Evolutionary conservation across 352 stramenopile species (phyloP).

Genomic region (Pythium pectinolyticum): DNA sequence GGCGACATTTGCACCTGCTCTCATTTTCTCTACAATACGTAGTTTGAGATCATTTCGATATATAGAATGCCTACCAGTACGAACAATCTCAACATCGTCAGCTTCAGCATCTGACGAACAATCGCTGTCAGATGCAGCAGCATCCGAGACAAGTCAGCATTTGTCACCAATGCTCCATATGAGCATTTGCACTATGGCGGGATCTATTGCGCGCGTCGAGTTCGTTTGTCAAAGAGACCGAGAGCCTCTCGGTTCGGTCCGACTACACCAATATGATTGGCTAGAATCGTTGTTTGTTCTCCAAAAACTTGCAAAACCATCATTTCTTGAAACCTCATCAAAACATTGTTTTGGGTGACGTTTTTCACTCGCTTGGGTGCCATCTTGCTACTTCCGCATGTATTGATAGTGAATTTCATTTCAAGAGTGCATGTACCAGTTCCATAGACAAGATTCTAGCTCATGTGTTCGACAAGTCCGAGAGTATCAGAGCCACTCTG

Average conservation of each 20-base stretch:
- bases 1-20: background rate
- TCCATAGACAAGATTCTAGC: no score
- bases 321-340: no score
- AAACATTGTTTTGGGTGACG: no score
- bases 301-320: constrained; percentile 5
- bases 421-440: no score
- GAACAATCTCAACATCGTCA: background rate
- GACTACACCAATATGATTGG: background rate
- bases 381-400: background rate
- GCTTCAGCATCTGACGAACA: background rate
- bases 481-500: no score
- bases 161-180: no score
- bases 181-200: no score
- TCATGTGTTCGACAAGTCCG: no score
- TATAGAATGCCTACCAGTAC: no score
- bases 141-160: no score
- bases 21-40: background rate
- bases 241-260: background rate
- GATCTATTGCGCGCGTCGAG: background rate
- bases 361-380: no score
- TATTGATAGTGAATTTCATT: background rate
- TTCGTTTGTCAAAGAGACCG: background rate
- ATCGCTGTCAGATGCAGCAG: no score
- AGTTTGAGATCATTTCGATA: background rate
- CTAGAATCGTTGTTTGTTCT: background rate